Base-by-base conservation (phyloP, 129 eudicot species). In the Smallanthus sonchifolius region DNA sequence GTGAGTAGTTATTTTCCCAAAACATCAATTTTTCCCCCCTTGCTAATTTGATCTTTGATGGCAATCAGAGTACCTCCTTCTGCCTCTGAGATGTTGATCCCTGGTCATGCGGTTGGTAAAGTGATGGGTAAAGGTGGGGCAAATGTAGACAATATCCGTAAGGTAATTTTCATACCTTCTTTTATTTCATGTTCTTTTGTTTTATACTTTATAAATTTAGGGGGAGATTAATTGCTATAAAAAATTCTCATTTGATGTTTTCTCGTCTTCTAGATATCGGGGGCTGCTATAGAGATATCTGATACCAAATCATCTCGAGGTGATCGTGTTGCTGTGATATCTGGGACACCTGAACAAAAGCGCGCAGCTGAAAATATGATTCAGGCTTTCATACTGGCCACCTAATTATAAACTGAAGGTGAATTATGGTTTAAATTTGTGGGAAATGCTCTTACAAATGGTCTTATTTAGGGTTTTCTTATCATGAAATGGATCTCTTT, bases 71-170 rank as follows among this genome's bases (percentile, higher is more conserved):
- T 90, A 84, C 80, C 94, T 60, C 83, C 94, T 70, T 83, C 96
- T 51, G 81, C 93, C 8, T 72, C 87, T 57, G 99, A 94, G 85
- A 86, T 94, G 92, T 72, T 86, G 80, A 79, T 94, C 35, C 99
- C 99, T 80, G 89, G 89, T 63, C 90, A 88, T 80, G 91, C 99
- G 38, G 89, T 91, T 70, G 92, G 90, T 51, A 94, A 88, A 80
- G 99, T 94, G 71, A 72, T 94, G 82, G 99, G 99, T 40, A 94
- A 84, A 88, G 92, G 96, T 74, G 99, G 99, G 54, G 85, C 86
- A 13, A 94, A 94, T 72, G 75, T 94, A 38, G 96, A 85, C 28
- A 94, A 94, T 72, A 88, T 94, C 10, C 91, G 99, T 4, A 89
- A 91, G 97, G 98, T 94, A 70, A 49, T 67, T 47, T 11, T 20